phyloP scores from a whole-genome alignment of 257 asterid species.

The Fraxinus anomala region DNA sequence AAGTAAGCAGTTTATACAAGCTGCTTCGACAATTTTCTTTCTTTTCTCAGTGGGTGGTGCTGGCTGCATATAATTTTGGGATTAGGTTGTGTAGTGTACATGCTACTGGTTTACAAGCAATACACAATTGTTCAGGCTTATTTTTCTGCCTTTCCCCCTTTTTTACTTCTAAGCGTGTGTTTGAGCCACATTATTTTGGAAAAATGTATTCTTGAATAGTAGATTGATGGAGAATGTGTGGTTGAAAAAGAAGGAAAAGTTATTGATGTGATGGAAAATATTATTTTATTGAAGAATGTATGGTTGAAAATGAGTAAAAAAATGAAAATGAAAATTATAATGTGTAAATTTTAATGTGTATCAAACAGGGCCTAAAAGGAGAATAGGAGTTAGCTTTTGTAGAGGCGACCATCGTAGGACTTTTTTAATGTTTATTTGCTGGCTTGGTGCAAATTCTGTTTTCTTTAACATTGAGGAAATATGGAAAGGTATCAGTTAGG shows the following conservation, averaged over 20 bases:
- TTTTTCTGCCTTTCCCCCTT: neutral
- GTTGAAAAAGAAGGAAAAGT: too few relatives aligned
- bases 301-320: too few relatives aligned
- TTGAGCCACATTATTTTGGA: too few relatives aligned
- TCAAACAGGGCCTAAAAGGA: neutral
- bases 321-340: too few relatives aligned
- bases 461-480: slow-evolving; percentile 1
- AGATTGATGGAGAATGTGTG: too few relatives aligned
- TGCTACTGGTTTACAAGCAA: neutral
- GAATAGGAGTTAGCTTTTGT: neutral
- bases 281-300: too few relatives aligned
- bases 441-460: slow-evolving; percentile 7
- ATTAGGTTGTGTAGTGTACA: neutral
- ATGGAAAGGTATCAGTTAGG: slow-evolving; percentile 11
- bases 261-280: too few relatives aligned
- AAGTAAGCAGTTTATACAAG: neutral
- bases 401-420: slow-evolving; percentile 1
- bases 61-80: neutral
- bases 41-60: neutral
- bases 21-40: neutral
- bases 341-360: too few relatives aligned
- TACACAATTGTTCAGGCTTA: slow-evolving; percentile 14
- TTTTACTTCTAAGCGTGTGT: slow-evolving; percentile 3
- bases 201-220: too few relatives aligned
- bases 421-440: slow-evolving; percentile 10